Conservation (phyloP, 1,139 yeast genomes). For the Debaryomyces sp. region DNA sequence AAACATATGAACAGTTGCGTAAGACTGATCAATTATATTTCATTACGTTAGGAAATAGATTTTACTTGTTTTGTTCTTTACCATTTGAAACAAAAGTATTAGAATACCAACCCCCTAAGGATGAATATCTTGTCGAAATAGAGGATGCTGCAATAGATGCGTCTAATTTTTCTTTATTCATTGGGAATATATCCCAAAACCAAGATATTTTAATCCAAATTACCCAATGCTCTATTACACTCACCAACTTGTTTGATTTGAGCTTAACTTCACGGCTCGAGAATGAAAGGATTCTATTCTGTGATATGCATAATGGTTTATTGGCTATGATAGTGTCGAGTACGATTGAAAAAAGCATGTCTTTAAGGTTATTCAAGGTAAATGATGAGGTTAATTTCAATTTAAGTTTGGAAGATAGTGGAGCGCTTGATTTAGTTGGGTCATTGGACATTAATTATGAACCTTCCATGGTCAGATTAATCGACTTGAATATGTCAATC, state of each 20-base stretch:
- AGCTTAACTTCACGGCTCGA: slow-evolving; percentile 10
- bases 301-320: slow-evolving; percentile 16
- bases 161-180: slow-evolving; percentile 16
- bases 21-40: slow-evolving; percentile 27
- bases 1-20: slow-evolving; percentile 31
- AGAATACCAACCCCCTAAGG: slow-evolving; percentile 25
- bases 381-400: slow-evolving; percentile 1
- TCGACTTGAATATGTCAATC: slow-evolving; percentile 5
- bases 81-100: slow-evolving; percentile 42
- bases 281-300: slow-evolving; percentile 17
- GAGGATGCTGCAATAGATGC: slow-evolving; percentile 20
- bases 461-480: slow-evolving; percentile 22
- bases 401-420: slow-evolving; percentile 1
- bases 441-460: slow-evolving; percentile 14
- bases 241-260: slow-evolving; percentile 23
- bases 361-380: slow-evolving; percentile 7
- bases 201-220: slow-evolving; percentile 30
- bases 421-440: slow-evolving; percentile 5
- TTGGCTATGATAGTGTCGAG: slow-evolving; percentile 18
- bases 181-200: slow-evolving; percentile 10
- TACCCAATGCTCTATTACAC: slow-evolving; percentile 26
- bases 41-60: slow-evolving; percentile 16
- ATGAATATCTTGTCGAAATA: slow-evolving; percentile 25
- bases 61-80: slow-evolving; percentile 37
- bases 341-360: neutral